These are phyloP conservation scores for Setaria italica DNA, from an alignment of 202 grass and related monocot species.

Conservation along the genomic window DNA sequence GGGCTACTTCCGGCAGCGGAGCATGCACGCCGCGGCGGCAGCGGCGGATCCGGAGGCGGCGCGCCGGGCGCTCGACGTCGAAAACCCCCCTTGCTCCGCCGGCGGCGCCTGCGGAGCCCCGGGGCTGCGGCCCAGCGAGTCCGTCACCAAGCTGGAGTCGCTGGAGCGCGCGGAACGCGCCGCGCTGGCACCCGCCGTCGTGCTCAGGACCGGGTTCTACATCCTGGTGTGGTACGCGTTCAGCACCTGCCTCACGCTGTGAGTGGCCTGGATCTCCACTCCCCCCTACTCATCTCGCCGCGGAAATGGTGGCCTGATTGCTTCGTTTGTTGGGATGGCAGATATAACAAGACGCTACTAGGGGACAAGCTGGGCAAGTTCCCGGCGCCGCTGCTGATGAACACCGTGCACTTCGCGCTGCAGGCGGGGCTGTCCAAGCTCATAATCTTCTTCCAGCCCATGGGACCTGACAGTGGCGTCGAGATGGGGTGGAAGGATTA, in stretches of 20 bases:
- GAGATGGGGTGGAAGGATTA: conserved; percentile 99
- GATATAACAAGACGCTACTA: conserved; percentile 97
- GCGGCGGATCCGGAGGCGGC: conserved; percentile 44
- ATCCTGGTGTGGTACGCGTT: conserved; percentile 98
- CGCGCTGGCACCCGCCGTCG: conserved; percentile 63
- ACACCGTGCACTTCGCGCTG: conserved; percentile 97
- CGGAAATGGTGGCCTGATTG: conserved; percentile 12
- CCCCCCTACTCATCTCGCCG: not conserved
- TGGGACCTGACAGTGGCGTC: conserved; percentile 45
- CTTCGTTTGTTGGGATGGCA: conserved; percentile 36
- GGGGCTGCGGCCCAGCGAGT: conserved; percentile 68
- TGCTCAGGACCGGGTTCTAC: conserved; percentile 83
- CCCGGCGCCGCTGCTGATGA: conserved; percentile 98
- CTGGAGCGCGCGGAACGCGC: conserved; percentile 63
- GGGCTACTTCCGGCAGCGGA: conserved; percentile 79
- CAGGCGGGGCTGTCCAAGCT: conserved; percentile 94
- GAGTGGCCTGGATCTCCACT: conserved; percentile 47
- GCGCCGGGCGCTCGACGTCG: conserved; percentile 69
- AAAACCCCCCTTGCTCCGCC: conserved; percentile 35
- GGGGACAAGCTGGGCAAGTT: conserved; percentile 99
- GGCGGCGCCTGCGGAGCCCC: not conserved
- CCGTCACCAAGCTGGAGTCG: conserved; percentile 78
- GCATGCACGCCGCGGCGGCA: conserved; percentile 52
- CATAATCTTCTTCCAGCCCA: conserved; percentile 76
- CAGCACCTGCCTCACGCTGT: conserved; percentile 99